phyloP scores from a whole-genome alignment of 2,329 filamentous ascomycete species.

The Ophiognomonia clavigignenti-juglandacearum region DNA sequence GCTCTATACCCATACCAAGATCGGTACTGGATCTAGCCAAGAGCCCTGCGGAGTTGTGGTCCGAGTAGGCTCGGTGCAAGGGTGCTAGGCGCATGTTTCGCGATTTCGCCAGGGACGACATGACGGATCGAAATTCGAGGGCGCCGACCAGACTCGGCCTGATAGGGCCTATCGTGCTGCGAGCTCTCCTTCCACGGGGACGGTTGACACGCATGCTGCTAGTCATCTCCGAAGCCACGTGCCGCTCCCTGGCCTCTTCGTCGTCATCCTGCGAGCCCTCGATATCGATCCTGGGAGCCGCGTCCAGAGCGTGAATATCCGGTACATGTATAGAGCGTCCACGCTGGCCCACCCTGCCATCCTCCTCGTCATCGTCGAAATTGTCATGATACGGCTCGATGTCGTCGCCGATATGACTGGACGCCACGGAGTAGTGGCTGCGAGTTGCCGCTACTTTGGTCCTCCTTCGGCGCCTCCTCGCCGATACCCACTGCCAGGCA shows the following conservation, averaged over 20 bases:
- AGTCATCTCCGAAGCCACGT: slow-evolving; percentile 75
- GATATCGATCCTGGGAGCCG: slow-evolving; percentile 39
- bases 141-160: slow-evolving; percentile 89
- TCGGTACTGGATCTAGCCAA: slow-evolving; percentile 10
- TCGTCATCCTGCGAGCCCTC: slow-evolving; percentile 30
- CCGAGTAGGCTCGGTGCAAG: slow-evolving; percentile 66
- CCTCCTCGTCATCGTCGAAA: slow-evolving; percentile 49
- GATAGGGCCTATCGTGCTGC: slow-evolving; percentile 77
- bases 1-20: background rate
- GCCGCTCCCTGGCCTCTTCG: slow-evolving; percentile 52
- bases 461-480: slow-evolving; percentile 53
- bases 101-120: slow-evolving; percentile 81
- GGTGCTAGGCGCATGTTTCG: slow-evolving; percentile 69
- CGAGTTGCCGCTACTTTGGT: slow-evolving; percentile 68
- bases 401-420: slow-evolving; percentile 47
- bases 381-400: slow-evolving; percentile 62
- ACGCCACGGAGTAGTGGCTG: slow-evolving; percentile 63
- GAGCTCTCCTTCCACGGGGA: slow-evolving; percentile 58
- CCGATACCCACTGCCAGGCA: slow-evolving; percentile 83
- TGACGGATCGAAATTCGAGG: slow-evolving; percentile 85
- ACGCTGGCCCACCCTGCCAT: slow-evolving; percentile 31
- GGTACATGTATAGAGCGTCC: slow-evolving; percentile 17
- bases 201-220: slow-evolving; percentile 89
- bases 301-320: slow-evolving; percentile 20
- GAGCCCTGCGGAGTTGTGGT: slow-evolving; percentile 39